Conservation (phyloP, 2,329 filamentous ascomycete species). For the Lachnellula subtilissima region DNA sequence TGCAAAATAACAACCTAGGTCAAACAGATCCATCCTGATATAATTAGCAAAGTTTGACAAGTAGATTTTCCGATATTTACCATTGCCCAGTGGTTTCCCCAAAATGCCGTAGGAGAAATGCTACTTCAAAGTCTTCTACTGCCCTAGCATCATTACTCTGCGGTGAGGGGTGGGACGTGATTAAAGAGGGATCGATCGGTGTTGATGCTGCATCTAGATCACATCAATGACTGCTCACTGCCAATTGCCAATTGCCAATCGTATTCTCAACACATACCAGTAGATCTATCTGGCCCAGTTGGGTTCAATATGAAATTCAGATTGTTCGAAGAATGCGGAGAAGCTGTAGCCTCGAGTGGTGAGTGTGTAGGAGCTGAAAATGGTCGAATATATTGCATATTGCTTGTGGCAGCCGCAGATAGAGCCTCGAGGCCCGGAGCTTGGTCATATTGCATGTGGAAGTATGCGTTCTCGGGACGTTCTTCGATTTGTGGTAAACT, state of each 20-base stretch:
- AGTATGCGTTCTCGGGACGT: conserved; percentile 19
- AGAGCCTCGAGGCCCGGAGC: conserved; percentile 50
- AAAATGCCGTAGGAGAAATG: conserved; percentile 56
- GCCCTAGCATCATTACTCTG: conserved; percentile 14
- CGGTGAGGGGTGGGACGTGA: conserved; percentile 13
- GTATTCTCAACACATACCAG: conserved; percentile 12
- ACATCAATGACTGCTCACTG: conserved; percentile 21
- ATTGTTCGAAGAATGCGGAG: conserved; percentile 36
- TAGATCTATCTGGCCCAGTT: conserved; percentile 17
- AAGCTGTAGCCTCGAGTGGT: conserved; percentile 16
- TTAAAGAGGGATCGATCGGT: conserved; percentile 39
- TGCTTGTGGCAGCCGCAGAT: conserved; percentile 45
- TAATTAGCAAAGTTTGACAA: conserved; percentile 3
- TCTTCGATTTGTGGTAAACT: conserved; percentile 17
- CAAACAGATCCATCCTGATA: conserved; percentile 48
- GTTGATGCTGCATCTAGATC: conserved; percentile 36
- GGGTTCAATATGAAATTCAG: conserved; percentile 53
- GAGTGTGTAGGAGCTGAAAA: conserved; percentile 17
- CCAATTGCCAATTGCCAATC: neutral
- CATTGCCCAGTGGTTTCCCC: conserved; percentile 55
- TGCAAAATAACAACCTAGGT: conserved; percentile 54
- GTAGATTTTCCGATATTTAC: conserved; percentile 31
- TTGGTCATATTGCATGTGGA: conserved; percentile 28
- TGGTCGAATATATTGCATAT: conserved; percentile 32
- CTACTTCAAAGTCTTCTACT: conserved; percentile 50